These are phyloP conservation scores for Calvatia gigantea DNA, from an alignment of 768 basidiomycete species.

Conservation along the genomic window DNA sequence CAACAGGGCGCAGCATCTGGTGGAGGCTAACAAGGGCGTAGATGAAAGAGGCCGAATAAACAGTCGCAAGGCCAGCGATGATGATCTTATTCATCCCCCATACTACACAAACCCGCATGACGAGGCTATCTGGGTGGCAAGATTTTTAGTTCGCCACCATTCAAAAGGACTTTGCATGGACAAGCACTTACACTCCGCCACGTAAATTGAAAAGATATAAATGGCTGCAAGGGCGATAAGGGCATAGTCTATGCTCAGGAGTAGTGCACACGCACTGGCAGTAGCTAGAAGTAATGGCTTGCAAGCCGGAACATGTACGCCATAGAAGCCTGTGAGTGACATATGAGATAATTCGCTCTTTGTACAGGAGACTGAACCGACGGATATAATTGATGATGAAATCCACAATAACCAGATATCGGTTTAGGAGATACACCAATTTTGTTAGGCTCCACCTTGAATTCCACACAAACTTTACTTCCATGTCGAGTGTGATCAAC, in stretches of 20 bases:
- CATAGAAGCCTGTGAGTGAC: not conserved
- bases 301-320: not conserved
- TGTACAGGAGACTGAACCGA: slow-evolving; percentile 1
- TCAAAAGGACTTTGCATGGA: too few relatives aligned
- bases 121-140: too few relatives aligned
- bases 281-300: not conserved
- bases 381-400: slow-evolving; percentile 14
- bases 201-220: not conserved
- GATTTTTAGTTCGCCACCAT: too few relatives aligned
- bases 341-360: not conserved
- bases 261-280: not conserved
- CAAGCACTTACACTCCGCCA: not conserved
- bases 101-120: not conserved
- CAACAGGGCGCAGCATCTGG: not conserved
- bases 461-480: slow-evolving; percentile 21
- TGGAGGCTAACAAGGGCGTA: not conserved
- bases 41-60: not conserved
- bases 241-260: not conserved
- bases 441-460: slow-evolving; percentile 20
- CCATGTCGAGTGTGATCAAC: slow-evolving; percentile 20
- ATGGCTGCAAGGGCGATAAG: not conserved
- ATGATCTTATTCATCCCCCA: slow-evolving; percentile 1
- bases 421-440: slow-evolving; percentile 21
- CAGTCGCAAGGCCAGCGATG: not conserved
- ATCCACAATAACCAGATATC: slow-evolving; percentile 24